These are phyloP conservation scores for Fusarium chuoi DNA, from an alignment of 2,329 filamentous ascomycete species.

Conservation along the genomic window DNA sequence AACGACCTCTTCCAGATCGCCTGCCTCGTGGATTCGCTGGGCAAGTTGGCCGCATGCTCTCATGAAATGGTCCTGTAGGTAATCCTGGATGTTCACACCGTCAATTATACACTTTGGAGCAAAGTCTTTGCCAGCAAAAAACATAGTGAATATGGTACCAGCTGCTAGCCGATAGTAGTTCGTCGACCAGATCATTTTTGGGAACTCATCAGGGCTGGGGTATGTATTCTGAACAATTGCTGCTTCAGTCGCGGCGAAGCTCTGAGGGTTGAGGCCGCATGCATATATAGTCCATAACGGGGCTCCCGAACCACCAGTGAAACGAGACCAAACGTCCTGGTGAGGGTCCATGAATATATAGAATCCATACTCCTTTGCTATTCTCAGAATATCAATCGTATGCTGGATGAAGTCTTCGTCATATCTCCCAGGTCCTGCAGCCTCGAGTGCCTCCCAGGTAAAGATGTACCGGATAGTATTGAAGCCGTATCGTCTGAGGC, in stretches of 20 bases:
- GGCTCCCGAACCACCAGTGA: slow-evolving; percentile 92
- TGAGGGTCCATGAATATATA: slow-evolving; percentile 99
- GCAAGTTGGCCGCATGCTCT: slow-evolving; percentile 84
- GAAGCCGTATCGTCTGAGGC: slow-evolving; percentile 89
- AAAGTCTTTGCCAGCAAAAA: slow-evolving; percentile 91
- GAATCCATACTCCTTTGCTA: slow-evolving; percentile 91
- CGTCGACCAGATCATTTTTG: slow-evolving; percentile 99
- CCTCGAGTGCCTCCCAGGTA: slow-evolving; percentile 99
- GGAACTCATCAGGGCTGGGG: slow-evolving; percentile 83
- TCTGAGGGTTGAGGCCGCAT: slow-evolving; percentile 86
- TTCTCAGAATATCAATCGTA: slow-evolving; percentile 84
- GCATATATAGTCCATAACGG: slow-evolving; percentile 99
- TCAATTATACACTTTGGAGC: slow-evolving; percentile 96
- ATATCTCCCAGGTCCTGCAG: slow-evolving; percentile 88
- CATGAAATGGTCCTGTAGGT: slow-evolving; percentile 87
- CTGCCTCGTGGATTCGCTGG: slow-evolving; percentile 85
- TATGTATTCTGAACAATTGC: slow-evolving; percentile 96
- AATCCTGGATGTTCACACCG: slow-evolving; percentile 96
- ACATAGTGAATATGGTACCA: slow-evolving; percentile 92
- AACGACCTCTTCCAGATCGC: slow-evolving; percentile 85
- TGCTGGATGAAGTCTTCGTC: slow-evolving; percentile 94
- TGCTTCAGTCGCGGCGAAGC: slow-evolving; percentile 87
- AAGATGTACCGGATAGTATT: slow-evolving; percentile 97
- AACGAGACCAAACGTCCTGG: slow-evolving; percentile 98
- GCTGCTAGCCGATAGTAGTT: slow-evolving; percentile 91